Base-by-base conservation (phyloP, 495 filamentous ascomycete species). In the Coniosporium apollinis region DNA sequence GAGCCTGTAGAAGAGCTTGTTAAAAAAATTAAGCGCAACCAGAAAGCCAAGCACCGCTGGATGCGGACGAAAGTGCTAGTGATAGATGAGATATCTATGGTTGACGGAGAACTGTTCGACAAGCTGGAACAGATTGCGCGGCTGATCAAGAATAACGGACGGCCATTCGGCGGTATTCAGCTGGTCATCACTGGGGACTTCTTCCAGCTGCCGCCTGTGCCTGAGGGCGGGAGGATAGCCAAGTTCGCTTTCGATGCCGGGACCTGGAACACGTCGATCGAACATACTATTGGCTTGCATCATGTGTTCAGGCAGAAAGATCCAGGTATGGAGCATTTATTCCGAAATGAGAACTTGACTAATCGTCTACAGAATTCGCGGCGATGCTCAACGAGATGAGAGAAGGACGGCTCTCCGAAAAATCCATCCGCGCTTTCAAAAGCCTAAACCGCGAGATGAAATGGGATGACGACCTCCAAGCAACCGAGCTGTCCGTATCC, bases 351-450 rank as follows among this genome's bases (percentile, higher is more conserved):
- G n/a, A n/a, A n/a, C n/a, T n/a, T n/a, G n/a, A 33, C 32, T 45
- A 29, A 33, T 30, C 19, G 1, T 6, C 36, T 9, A 25, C 36
- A 74, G 77, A 77, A 30, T 97, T 97, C 51, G 89, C 89, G 4
- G 62, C 68, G 3, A 96, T 97, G 82, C 64, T 97, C 21, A 96
- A 97, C 46, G 86, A 97, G 55, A 93, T 97, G 86, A 72, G 89
- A 30, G 61, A 96, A 25, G 89, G 91, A 9, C 78, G 66, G 22
- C 70, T 94, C 16, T 76, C 65, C 18, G 61, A 72, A 8, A 49
- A 64, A 5, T 91, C 87, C 0, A 67, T 84, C 26, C 52, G 60
- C 5, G 69, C 70, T 3, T 97, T 97, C 60, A 64, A 65, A 39
- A 58, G 60, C 3, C 67, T 97, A 4, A 70, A 66, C 31, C 66